Conservation (phyloP, 176 grass and related monocot species). For the Puccinellia tenuiflora region DNA sequence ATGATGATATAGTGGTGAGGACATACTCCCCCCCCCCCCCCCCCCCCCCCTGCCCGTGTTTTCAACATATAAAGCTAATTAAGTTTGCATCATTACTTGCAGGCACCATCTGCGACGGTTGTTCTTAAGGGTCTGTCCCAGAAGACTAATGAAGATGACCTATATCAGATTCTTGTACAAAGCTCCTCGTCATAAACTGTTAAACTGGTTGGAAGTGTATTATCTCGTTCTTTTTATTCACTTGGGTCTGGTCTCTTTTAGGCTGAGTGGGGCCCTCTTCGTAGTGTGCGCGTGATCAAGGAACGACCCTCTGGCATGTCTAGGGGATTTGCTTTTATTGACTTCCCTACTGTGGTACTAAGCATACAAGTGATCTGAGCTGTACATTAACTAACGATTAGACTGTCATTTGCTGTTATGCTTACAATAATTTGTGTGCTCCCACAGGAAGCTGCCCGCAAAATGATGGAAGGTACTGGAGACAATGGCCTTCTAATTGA, state of each 20-base stretch:
- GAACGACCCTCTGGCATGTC: conserved; percentile 83
- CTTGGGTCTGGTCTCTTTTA: conserved; percentile 64
- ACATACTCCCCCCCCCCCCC: too few relatives aligned
- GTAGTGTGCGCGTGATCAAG: conserved; percentile 91
- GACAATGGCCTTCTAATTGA: conserved; percentile 73
- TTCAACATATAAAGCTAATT: conserved; percentile 1
- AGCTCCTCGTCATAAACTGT: conserved; percentile 44
- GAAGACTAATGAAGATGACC: conserved; percentile 86
- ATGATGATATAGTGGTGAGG: conserved; percentile 65
- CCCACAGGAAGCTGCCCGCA: conserved; percentile 77
- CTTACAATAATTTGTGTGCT: conserved; percentile 26
- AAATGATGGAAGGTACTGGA: conserved; percentile 71
- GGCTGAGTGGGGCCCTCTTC: conserved; percentile 98
- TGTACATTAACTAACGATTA: neutral
- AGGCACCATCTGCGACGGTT: conserved; percentile 83
- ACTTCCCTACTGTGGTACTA: conserved; percentile 90
- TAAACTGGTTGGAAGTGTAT: conserved; percentile 47
- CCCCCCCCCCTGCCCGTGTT: too few relatives aligned
- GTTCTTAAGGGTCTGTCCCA: conserved; percentile 85
- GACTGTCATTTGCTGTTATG: conserved; percentile 14
- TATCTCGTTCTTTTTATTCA: conserved; percentile 54
- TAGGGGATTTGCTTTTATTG: conserved; percentile 96
- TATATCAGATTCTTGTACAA: conserved; percentile 95
- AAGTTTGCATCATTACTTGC: conserved; percentile 37
- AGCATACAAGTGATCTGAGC: conserved; percentile 11